phyloP scores from a whole-genome alignment of 75 land plant genomes.

The Pinus albicaulis region DNA sequence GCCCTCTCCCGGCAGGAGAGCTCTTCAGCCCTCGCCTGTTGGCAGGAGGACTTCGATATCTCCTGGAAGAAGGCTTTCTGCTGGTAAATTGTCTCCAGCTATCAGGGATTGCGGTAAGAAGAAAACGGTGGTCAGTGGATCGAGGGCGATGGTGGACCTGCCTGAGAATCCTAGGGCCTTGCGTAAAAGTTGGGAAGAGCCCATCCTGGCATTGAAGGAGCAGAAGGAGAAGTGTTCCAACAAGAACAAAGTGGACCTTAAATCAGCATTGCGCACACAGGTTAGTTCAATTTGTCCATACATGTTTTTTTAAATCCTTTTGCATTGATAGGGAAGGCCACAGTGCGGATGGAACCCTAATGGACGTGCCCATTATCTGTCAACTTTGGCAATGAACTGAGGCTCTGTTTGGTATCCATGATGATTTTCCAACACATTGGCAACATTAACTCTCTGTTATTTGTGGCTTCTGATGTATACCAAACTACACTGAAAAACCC shows the following conservation, averaged over 20 bases:
- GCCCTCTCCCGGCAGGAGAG: slow-evolving; percentile 32
- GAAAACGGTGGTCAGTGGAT: slow-evolving; percentile 40
- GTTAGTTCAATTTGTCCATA: slow-evolving; percentile 46
- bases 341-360: no score
- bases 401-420: no score
- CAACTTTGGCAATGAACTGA: no score
- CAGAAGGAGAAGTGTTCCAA: slow-evolving; percentile 21
- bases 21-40: slow-evolving; percentile 9
- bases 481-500: no score
- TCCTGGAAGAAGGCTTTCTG: slow-evolving; percentile 26
- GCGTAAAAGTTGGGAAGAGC: slow-evolving; percentile 78
- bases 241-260: slow-evolving; percentile 35
- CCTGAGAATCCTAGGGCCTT: slow-evolving; percentile 26
- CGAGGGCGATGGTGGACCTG: slow-evolving; percentile 42
- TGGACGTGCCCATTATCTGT: no score
- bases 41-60: slow-evolving; percentile 33
- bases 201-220: slow-evolving; percentile 27
- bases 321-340: no score
- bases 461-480: no score
- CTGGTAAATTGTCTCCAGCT: no score
- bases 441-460: no score
- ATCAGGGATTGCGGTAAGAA: neutral
- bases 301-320: no score
- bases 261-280: slow-evolving; percentile 46
- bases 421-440: no score